These are phyloP conservation scores for Silene uniflora DNA, from an alignment of 148 eudicot species.

Conservation along the genomic window DNA sequence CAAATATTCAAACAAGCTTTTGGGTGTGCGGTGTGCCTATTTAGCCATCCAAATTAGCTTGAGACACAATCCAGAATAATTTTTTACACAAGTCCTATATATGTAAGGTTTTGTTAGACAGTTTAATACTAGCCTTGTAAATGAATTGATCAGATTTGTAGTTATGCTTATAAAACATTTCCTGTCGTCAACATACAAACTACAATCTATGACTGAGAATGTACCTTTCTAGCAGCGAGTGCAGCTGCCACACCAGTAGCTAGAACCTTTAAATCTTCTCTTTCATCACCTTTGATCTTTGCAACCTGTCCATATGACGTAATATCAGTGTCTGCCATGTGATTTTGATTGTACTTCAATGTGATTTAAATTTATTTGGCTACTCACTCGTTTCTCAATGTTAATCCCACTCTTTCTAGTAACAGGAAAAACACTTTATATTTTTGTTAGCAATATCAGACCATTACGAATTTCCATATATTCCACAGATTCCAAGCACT, in stretches of 20 bases:
- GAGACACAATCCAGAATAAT: not conserved
- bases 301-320: constrained; percentile 54
- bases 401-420: constrained; percentile 96
- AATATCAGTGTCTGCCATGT: not conserved
- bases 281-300: constrained; percentile 94
- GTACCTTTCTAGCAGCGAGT: constrained; percentile 95
- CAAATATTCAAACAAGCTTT: not conserved
- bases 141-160: not conserved
- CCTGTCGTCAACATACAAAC: not conserved
- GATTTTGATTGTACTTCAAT: not conserved
- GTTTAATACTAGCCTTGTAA: not conserved
- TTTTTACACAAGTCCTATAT: not conserved
- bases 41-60: not conserved
- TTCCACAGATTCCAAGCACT: constrained; percentile 90
- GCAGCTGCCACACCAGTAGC: constrained; percentile 99
- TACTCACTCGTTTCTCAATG: constrained; percentile 87
- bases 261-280: constrained; percentile 95
- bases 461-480: constrained; percentile 98
- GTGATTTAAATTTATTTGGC: not conserved
- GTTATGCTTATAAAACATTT: not conserved
- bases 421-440: constrained; percentile 88
- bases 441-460: constrained; percentile 79
- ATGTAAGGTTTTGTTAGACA: no score
- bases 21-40: not conserved
- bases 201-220: not conserved